A percentile compares a stretch with the other conserved stretches of the same genome.
phyloP scores from a whole-genome alignment of 2,329 filamentous ascomycete species.

The Calonectria pauciramosa region DNA sequence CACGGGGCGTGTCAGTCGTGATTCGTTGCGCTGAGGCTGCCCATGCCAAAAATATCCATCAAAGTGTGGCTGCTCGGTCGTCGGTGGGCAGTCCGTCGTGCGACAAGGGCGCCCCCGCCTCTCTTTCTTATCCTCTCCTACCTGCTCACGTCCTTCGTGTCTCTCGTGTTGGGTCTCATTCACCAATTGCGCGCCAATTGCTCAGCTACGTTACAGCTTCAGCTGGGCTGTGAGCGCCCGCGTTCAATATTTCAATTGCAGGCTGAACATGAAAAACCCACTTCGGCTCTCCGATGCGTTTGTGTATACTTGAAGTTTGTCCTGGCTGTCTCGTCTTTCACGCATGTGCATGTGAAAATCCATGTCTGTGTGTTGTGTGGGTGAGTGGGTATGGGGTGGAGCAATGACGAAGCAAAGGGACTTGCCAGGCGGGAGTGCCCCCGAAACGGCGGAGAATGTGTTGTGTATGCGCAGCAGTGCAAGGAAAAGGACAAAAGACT shows the following conservation, averaged over 20 bases:
- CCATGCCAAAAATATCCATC: slow-evolving; percentile 44
- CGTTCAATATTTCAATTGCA: background rate
- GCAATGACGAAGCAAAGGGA: slow-evolving; percentile 26
- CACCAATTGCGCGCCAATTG: slow-evolving; percentile 25
- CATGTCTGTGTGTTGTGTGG: slow-evolving; percentile 18
- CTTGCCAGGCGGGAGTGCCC: background rate
- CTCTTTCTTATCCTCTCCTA: slow-evolving; percentile 7
- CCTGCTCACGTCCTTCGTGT: background rate
- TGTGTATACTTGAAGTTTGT: background rate
- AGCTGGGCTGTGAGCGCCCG: background rate
- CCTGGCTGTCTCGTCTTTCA: background rate
- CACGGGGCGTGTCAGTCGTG: slow-evolving; percentile 18
- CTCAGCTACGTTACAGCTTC: background rate
- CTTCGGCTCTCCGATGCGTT: background rate
- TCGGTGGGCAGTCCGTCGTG: slow-evolving; percentile 32
- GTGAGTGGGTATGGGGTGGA: slow-evolving; percentile 25
- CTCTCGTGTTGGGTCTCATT: slow-evolving; percentile 10
- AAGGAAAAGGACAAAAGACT: slow-evolving; percentile 5
- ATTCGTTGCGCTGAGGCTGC: slow-evolving; percentile 34
- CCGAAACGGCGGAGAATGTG: slow-evolving; percentile 25
- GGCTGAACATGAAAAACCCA: background rate
- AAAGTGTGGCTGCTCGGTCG: slow-evolving; percentile 30
- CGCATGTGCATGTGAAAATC: slow-evolving; percentile 25
- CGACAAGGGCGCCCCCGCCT: slow-evolving; percentile 27
- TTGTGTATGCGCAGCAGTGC: slow-evolving; percentile 1